A percentile compares a stretch with the other conserved stretches of the same genome.
Evolutionary conservation across 805 yeast species (phyloP).

Genomic region (Myxozyma monticola): DNA sequence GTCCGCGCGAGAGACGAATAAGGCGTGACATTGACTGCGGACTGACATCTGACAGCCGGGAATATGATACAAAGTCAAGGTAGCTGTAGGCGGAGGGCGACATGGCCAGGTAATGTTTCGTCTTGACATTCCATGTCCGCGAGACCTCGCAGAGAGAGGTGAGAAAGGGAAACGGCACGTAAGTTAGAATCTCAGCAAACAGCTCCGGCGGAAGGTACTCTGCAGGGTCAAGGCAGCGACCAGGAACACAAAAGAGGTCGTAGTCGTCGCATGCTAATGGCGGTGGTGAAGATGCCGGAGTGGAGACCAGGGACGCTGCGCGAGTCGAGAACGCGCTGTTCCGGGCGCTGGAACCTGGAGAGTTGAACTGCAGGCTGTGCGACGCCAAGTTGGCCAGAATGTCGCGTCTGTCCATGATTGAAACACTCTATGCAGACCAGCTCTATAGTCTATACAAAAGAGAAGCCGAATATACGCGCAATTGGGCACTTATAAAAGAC

Average conservation of each 20-base stretch:
- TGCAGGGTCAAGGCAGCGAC: constrained; percentile 4
- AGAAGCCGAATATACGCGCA: no score
- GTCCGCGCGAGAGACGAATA: constrained; percentile 4
- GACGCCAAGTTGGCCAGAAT: no score
- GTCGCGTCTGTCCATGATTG: no score
- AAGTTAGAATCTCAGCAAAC: constrained; percentile 1
- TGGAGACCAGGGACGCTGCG: not conserved
- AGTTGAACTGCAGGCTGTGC: no score
- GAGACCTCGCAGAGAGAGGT: constrained; percentile 1
- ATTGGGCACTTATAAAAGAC: no score
- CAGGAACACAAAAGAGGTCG: not conserved
- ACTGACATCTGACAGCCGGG: not conserved
- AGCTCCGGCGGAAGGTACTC: constrained; percentile 5
- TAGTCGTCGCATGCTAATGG: not conserved
- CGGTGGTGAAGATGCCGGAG: not conserved
- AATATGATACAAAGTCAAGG: constrained; percentile 2
- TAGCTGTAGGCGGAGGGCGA: constrained; percentile 7
- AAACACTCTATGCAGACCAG: no score
- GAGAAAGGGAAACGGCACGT: constrained; percentile 5
- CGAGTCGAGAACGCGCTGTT: not conserved
- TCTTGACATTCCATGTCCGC: not conserved
- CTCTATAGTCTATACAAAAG: no score
- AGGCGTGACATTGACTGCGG: not conserved
- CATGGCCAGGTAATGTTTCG: not conserved
- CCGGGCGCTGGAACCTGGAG: no score